These are phyloP conservation scores for Chernovozyma sophiae-reginae DNA, from an alignment of 1,139 yeast genomes.

Conservation along the genomic window DNA sequence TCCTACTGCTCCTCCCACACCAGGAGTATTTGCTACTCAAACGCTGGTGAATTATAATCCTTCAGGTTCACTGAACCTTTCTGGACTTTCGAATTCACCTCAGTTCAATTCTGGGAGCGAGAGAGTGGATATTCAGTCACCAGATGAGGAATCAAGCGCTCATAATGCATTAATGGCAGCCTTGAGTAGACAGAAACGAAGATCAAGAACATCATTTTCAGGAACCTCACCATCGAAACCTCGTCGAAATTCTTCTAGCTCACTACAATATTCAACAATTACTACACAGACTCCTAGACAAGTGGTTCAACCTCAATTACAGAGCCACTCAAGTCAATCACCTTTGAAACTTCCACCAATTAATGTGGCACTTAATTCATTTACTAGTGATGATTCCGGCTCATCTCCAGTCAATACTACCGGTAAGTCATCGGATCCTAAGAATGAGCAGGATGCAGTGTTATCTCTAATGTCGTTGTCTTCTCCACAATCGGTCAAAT, in stretches of 20 bases:
- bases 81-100: conserved; percentile 4
- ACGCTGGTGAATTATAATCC: no score
- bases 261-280: background rate
- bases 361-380: conserved; percentile 18
- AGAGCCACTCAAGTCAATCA: background rate
- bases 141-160: conserved; percentile 41
- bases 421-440: conserved; percentile 7
- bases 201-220: conserved; percentile 16
- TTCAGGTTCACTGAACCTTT: background rate
- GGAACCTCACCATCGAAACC: background rate
- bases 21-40: no score
- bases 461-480: conserved; percentile 43
- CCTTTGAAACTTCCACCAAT: conserved; percentile 28
- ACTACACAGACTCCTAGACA: background rate
- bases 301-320: background rate
- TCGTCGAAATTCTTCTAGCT: background rate
- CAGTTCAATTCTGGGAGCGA: conserved; percentile 5
- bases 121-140: conserved; percentile 21
- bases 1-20: background rate
- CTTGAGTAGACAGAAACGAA: conserved; percentile 25
- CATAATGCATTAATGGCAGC: conserved; percentile 44
- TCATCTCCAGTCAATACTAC: background rate
- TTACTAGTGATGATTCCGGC: conserved; percentile 1
- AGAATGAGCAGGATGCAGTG: conserved; percentile 43
- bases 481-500: conserved; percentile 37